phyloP scores from a whole-genome alignment of 176 grass and related monocot genomes.

The Oryza punctata region DNA sequence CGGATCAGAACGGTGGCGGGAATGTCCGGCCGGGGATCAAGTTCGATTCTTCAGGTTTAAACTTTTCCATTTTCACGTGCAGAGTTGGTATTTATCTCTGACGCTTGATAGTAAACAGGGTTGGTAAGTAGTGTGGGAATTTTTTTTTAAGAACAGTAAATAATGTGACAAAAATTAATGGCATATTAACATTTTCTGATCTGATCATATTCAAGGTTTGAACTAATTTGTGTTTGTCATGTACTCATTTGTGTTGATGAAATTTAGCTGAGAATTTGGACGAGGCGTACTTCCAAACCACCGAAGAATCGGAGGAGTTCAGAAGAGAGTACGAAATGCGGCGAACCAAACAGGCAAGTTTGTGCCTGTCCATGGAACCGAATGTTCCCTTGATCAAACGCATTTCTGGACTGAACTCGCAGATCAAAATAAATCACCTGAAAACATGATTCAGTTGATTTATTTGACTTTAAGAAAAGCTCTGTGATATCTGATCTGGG shows the following conservation, averaged over 20 bases:
- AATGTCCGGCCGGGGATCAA: conserved; percentile 57
- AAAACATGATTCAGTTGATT: not conserved
- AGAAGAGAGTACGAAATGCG: conserved; percentile 83
- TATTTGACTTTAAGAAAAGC: not conserved
- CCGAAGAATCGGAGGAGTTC: conserved; percentile 73
- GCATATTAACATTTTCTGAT: too few species aligned
- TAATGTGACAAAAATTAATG: not conserved
- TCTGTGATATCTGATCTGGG: not conserved
- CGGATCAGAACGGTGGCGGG: conserved; percentile 46
- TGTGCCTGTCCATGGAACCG: not conserved
- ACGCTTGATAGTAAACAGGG: not conserved
- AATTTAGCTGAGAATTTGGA: conserved; percentile 42
- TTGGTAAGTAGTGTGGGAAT: not conserved
- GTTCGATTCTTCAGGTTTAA: conserved; percentile 69
- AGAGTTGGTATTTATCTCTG: not conserved
- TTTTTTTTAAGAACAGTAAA: not conserved
- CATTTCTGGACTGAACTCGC: not conserved
- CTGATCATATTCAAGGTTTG: not conserved
- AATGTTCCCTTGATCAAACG: not conserved
- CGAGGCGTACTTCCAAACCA: conserved; percentile 68
- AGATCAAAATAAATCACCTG: not conserved
- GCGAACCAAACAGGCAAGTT: conserved; percentile 69
- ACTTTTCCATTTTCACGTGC: not conserved
- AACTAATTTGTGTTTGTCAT: not conserved
- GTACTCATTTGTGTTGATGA: too few species aligned